Evolutionary conservation across 192 early-diverging fungal genomes (phyloP).

Genomic region (Cladochytrium replicatum): DNA sequence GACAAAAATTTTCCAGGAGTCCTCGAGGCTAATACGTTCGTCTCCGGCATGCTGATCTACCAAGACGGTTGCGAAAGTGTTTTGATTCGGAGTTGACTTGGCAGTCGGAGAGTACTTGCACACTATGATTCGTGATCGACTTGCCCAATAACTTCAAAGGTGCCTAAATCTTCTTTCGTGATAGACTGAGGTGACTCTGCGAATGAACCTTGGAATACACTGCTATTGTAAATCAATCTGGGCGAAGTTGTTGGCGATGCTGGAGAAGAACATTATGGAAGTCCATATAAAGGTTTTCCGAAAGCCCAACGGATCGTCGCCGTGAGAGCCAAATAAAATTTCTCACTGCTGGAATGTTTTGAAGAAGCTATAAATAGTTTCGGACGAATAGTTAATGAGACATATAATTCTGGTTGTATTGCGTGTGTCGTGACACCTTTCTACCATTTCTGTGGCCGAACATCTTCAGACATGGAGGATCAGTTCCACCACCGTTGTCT

Average conservation of each 20-base stretch:
- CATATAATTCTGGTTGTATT: too few relatives aligned
- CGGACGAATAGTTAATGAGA: neutral
- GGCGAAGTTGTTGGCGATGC: too few relatives aligned
- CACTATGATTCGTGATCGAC: slow-evolving; percentile 55
- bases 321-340: slow-evolving; percentile 57
- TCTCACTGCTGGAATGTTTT: slow-evolving; percentile 32
- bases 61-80: slow-evolving; percentile 26
- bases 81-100: neutral
- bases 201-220: too few relatives aligned
- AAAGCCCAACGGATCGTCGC: slow-evolving; percentile 46
- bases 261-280: slow-evolving; percentile 17
- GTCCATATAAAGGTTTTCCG: neutral
- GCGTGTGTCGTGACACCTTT: too few relatives aligned
- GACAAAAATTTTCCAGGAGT: slow-evolving; percentile 10
- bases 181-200: too few relatives aligned
- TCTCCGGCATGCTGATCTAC: slow-evolving; percentile 77
- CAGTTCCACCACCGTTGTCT: slow-evolving; percentile 57
- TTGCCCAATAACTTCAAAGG: slow-evolving; percentile 46
- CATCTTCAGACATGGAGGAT: slow-evolving; percentile 26
- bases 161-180: slow-evolving; percentile 28
- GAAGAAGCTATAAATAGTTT: slow-evolving; percentile 43
- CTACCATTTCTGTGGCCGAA: slow-evolving; percentile 38
- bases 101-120: slow-evolving; percentile 17
- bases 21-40: slow-evolving; percentile 61
- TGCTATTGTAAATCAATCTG: too few relatives aligned